Evolutionary conservation across 106 monocot species (phyloP).

Genomic region (Vanilla planifolia): DNA sequence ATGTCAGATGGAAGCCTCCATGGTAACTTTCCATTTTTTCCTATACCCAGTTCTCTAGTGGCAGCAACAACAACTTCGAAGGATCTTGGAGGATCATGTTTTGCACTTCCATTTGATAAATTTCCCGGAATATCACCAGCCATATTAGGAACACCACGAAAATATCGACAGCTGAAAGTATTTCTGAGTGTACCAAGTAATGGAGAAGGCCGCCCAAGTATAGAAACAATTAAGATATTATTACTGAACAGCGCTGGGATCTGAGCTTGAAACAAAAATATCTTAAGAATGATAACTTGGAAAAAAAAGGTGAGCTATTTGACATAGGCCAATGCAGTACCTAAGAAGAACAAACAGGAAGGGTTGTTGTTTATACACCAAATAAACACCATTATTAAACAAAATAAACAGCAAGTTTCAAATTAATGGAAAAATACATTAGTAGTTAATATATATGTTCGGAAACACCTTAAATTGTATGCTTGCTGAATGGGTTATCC

Average conservation of each 20-base stretch:
- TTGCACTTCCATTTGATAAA: slow-evolving; percentile 25
- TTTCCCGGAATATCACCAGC: slow-evolving; percentile 12
- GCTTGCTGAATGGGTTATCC: background rate
- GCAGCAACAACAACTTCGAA: slow-evolving; percentile 93
- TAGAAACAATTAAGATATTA: background rate
- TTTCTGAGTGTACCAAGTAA: slow-evolving; percentile 3
- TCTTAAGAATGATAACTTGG: background rate
- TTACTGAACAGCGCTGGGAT: background rate
- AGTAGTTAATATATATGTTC: background rate
- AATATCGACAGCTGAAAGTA: slow-evolving; percentile 3
- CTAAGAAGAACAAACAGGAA: background rate
- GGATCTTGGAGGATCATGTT: slow-evolving; percentile 31
- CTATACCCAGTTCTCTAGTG: slow-evolving; percentile 79
- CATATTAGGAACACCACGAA: slow-evolving; percentile 15
- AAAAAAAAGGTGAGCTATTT: background rate
- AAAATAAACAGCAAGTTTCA: background rate
- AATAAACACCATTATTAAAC: background rate
- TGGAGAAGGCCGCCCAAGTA: background rate
- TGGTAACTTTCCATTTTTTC: slow-evolving; percentile 78
- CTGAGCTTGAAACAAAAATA: background rate
- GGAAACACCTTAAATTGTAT: slow-evolving; percentile 2
- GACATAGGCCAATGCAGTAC: background rate
- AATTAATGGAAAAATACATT: background rate
- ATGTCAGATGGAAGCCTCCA: slow-evolving; percentile 86
- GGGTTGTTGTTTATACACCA: background rate